Conservation (phyloP, 2,329 filamentous ascomycete genomes). For the Trichoderma lentiforme region DNA sequence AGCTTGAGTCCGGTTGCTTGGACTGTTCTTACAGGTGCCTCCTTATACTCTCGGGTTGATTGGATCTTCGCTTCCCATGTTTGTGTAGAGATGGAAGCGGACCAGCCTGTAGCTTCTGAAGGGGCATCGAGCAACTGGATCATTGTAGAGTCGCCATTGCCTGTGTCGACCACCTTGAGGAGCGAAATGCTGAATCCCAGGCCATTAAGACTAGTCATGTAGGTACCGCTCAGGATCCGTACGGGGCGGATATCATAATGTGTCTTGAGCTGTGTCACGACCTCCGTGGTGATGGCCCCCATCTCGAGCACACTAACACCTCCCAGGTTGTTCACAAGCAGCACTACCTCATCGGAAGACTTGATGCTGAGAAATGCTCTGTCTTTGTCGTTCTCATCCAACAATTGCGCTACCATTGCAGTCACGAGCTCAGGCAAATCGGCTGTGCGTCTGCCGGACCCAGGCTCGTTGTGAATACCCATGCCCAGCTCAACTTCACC, state of each 20-base stretch:
- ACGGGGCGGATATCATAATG: neutral
- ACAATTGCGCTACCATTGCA: neutral
- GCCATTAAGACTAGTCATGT: neutral
- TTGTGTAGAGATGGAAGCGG: neutral
- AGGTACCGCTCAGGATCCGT: neutral
- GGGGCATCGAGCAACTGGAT: neutral
- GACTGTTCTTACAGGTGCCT: neutral
- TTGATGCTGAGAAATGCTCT: neutral
- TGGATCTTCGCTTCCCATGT: neutral
- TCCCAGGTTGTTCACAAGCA: neutral
- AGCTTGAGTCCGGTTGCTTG: neutral
- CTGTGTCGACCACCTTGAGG: neutral
- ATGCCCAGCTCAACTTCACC: neutral
- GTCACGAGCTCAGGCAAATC: neutral
- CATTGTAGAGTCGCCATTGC: neutral
- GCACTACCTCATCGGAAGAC: neutral
- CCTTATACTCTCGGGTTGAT: neutral
- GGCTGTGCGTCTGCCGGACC: neutral
- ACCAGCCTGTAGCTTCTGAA: neutral
- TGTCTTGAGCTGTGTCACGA: neutral
- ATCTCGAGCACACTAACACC: neutral
- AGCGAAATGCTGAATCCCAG: neutral
- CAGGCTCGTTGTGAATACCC: neutral
- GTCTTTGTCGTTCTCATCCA: neutral
- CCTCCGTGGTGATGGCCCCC: neutral